Conservation (phyloP, 2,329 filamentous ascomycete species). For the Ilyonectria robusta region DNA sequence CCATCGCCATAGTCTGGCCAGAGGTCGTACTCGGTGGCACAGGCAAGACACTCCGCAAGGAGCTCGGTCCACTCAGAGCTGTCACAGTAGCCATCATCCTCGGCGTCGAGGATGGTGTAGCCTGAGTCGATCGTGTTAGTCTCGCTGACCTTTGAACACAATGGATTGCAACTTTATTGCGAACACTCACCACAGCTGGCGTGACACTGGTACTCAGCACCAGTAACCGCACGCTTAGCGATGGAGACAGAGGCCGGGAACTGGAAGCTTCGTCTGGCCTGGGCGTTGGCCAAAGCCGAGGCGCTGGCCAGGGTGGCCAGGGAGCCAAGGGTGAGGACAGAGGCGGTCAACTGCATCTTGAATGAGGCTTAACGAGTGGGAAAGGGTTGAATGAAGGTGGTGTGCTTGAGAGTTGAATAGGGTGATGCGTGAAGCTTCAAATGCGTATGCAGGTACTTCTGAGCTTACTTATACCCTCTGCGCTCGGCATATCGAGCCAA, state of each 20-base stretch:
- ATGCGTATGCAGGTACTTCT: slow-evolving; percentile 9
- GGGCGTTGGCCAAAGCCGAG: neutral
- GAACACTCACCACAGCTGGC: slow-evolving; percentile 63
- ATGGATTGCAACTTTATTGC: no score
- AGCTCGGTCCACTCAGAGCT: slow-evolving; percentile 56
- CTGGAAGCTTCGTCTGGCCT: slow-evolving; percentile 39
- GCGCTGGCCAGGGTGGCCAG: slow-evolving; percentile 46
- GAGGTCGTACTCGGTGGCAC: slow-evolving; percentile 59
- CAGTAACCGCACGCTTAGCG: slow-evolving; percentile 58
- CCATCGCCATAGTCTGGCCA: slow-evolving; percentile 60
- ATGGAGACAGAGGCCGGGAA: slow-evolving; percentile 52
- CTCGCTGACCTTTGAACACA: no score
- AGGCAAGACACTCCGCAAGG: slow-evolving; percentile 61
- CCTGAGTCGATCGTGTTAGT: slow-evolving; percentile 38
- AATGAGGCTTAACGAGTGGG: slow-evolving; percentile 28
- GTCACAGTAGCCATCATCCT: slow-evolving; percentile 49
- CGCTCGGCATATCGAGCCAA: slow-evolving; percentile 4
- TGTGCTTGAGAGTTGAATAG: slow-evolving; percentile 11
- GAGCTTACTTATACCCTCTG: slow-evolving; percentile 43
- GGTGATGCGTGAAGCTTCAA: slow-evolving; percentile 23
- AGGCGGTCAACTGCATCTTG: slow-evolving; percentile 50
- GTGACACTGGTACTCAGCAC: slow-evolving; percentile 62
- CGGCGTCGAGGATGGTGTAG: slow-evolving; percentile 48
- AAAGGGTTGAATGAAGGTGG: slow-evolving; percentile 9
- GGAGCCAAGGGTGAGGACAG: slow-evolving; percentile 48